Conservation (phyloP, 1,284 basidiomycete genomes). For the Naganishia cerealis region DNA sequence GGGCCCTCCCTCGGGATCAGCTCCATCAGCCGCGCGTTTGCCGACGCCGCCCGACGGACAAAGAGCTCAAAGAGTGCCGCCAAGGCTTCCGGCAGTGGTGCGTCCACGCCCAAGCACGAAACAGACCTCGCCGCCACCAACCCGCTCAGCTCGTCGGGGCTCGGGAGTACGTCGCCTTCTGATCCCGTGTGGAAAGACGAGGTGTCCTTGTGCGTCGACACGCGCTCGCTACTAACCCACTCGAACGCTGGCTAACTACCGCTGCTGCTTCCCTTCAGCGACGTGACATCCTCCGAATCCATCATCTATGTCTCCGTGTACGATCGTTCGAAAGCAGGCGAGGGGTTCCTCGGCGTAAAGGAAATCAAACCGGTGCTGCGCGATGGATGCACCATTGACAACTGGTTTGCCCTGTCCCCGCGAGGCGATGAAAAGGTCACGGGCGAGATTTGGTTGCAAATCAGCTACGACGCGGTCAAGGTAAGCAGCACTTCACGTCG, state of each 20-base stretch:
- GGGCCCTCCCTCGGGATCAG: conserved; percentile 65
- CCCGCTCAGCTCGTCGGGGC: conserved; percentile 39
- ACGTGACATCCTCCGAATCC: conserved; percentile 90
- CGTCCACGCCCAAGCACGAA: conserved; percentile 47
- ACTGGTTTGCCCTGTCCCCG: conserved; percentile 79
- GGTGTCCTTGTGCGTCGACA: conserved; percentile 80
- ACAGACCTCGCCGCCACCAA: background rate
- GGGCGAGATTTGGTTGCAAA: conserved; percentile 91
- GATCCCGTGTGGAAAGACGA: conserved; percentile 99
- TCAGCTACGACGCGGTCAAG: conserved; percentile 87
- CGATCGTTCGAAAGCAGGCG: conserved; percentile 78
- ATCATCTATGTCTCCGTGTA: conserved; percentile 86
- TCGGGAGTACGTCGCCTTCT: conserved; percentile 55
- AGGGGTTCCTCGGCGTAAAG: conserved; percentile 85
- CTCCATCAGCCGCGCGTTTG: conserved; percentile 59
- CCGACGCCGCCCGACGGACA: conserved; percentile 55
- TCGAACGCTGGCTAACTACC: conserved; percentile 1
- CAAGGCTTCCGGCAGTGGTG: conserved; percentile 38
- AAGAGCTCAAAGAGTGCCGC: conserved; percentile 48
- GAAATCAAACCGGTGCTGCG: conserved; percentile 86
- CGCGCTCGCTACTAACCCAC: background rate
- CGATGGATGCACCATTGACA: conserved; percentile 91
- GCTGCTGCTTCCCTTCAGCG: conserved; percentile 60
- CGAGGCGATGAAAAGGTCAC: conserved; percentile 77
- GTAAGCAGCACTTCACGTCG: conserved; percentile 57